These are phyloP conservation scores for Pelargonium nanum DNA, from an alignment of 345 rosid species.

Conservation along the genomic window DNA sequence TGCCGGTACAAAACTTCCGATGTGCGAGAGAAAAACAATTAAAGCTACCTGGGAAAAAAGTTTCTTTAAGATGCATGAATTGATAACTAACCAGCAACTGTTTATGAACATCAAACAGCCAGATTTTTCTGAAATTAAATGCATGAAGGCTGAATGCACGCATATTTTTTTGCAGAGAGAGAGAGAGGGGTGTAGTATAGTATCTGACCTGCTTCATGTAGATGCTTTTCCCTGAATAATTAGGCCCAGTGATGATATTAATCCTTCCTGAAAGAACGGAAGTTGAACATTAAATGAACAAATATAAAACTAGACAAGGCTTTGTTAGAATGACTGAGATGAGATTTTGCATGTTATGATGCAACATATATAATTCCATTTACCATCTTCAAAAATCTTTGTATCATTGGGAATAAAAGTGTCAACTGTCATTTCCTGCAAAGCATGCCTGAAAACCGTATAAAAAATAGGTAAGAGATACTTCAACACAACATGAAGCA, in stretches of 20 bases:
- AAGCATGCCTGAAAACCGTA: conserved; percentile 58
- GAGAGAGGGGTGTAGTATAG: neutral
- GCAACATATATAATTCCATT: conserved; percentile 11
- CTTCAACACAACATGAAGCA: neutral
- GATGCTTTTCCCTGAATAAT: conserved; percentile 95
- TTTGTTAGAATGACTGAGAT: conserved; percentile 1
- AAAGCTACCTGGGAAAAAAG: conserved; percentile 65
- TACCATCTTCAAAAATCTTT: conserved; percentile 53
- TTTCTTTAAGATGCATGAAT: neutral
- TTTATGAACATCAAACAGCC: neutral
- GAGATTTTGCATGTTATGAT: conserved; percentile 6
- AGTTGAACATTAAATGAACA: neutral
- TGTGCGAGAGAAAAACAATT: conserved; percentile 90
- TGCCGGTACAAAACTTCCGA: conserved; percentile 98
- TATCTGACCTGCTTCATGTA: conserved; percentile 76
- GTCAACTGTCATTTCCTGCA: conserved; percentile 97
- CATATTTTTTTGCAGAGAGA: neutral
- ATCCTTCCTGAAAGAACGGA: conserved; percentile 50
- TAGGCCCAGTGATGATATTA: conserved; percentile 88
- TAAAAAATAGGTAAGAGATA: neutral
- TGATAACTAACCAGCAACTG: neutral
- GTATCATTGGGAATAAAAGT: conserved; percentile 94
- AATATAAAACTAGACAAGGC: neutral
- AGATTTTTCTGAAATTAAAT: neutral
- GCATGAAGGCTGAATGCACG: neutral